Evolutionary conservation across 371 early-diverging fungal species (phyloP).

Genomic region (Circinella umbellata): DNA sequence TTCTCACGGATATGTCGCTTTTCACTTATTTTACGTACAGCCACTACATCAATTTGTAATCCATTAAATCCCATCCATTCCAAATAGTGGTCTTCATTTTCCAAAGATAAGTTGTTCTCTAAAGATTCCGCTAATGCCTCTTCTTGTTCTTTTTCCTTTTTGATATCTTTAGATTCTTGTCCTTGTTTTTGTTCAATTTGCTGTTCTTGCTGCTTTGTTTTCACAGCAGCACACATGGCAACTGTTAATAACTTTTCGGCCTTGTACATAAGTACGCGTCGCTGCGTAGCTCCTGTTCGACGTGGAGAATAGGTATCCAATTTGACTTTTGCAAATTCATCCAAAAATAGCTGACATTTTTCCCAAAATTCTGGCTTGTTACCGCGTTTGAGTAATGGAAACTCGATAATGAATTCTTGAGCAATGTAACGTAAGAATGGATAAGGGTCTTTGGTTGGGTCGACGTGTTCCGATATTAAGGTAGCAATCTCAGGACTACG

Average conservation of each 20-base stretch:
- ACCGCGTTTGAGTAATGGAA: constrained; percentile 36
- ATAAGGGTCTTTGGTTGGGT: constrained; percentile 12
- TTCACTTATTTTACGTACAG: constrained; percentile 31
- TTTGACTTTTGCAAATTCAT: constrained; percentile 28
- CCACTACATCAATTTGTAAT: constrained; percentile 30
- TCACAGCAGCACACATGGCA: constrained; percentile 29
- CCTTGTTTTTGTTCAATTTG: not conserved
- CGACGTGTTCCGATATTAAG: constrained; percentile 3
- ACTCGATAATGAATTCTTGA: constrained; percentile 30
- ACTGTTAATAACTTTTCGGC: constrained; percentile 27
- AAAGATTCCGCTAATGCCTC: not conserved
- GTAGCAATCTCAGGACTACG: constrained; percentile 17
- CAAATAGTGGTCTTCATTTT: constrained; percentile 29
- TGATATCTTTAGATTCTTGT: too few relatives aligned
- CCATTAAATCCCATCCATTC: constrained; percentile 34
- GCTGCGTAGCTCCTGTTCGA: constrained; percentile 26
- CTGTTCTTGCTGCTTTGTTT: constrained; percentile 29
- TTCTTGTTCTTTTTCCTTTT: constrained; percentile 8
- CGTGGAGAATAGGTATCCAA: constrained; percentile 29
- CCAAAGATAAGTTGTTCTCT: constrained; percentile 16
- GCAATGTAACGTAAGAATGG: constrained; percentile 34
- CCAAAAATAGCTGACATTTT: constrained; percentile 33
- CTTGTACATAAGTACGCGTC: constrained; percentile 33
- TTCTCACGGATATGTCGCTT: constrained; percentile 30
- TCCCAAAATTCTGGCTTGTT: constrained; percentile 31